Percentiles rank a stretch among this genome's conserved stretches.
phyloP scores from a whole-genome alignment of 352 stramenopile species.

The Globisporangium paroecandrum region DNA sequence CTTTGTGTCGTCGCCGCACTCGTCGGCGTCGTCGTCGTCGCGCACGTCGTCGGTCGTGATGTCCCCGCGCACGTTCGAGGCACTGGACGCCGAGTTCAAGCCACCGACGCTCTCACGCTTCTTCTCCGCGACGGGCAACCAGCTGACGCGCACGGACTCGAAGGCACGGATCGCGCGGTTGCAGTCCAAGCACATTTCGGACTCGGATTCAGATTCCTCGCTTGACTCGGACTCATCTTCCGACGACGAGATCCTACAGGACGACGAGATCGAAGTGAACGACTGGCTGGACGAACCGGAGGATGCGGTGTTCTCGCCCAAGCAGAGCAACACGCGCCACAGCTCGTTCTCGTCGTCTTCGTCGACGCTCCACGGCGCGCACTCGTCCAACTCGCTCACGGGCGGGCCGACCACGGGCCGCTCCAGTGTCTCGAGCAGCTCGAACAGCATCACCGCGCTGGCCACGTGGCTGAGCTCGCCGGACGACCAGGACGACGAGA shows the following conservation, averaged over 20 bases:
- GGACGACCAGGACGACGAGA: slow-evolving; percentile 59
- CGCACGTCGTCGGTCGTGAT: slow-evolving; percentile 20
- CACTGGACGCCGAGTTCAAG: slow-evolving; percentile 23
- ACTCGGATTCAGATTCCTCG: slow-evolving; percentile 37
- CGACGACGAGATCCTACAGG: slow-evolving; percentile 29
- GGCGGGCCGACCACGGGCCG: slow-evolving; percentile 21
- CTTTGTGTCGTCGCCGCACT: slow-evolving; percentile 14
- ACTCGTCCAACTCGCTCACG: slow-evolving; percentile 32
- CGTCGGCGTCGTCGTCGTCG: slow-evolving; percentile 19
- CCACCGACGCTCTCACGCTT: slow-evolving; percentile 22
- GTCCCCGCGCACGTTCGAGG: slow-evolving; percentile 20
- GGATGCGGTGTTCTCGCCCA: slow-evolving; percentile 54
- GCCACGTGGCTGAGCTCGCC: slow-evolving; percentile 67
- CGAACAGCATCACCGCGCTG: slow-evolving; percentile 56
- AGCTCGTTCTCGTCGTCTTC: slow-evolving; percentile 56
- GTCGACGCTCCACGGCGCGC: slow-evolving; percentile 33
- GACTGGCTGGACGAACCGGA: slow-evolving; percentile 79
- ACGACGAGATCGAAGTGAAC: slow-evolving; percentile 59
- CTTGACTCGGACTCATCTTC: slow-evolving; percentile 28
- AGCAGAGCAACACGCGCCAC: slow-evolving; percentile 27
- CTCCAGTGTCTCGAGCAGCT: slow-evolving; percentile 46
- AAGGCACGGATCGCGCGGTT: slow-evolving; percentile 19
- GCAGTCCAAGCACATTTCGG: slow-evolving; percentile 23
- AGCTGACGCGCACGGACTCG: slow-evolving; percentile 16
- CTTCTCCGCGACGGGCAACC: slow-evolving; percentile 8